Evolutionary conservation across 2,329 filamentous ascomycete genomes (phyloP), one percentile per base, ranked within the genome.

Genomic region (Monilinia aucupariae): DNA sequence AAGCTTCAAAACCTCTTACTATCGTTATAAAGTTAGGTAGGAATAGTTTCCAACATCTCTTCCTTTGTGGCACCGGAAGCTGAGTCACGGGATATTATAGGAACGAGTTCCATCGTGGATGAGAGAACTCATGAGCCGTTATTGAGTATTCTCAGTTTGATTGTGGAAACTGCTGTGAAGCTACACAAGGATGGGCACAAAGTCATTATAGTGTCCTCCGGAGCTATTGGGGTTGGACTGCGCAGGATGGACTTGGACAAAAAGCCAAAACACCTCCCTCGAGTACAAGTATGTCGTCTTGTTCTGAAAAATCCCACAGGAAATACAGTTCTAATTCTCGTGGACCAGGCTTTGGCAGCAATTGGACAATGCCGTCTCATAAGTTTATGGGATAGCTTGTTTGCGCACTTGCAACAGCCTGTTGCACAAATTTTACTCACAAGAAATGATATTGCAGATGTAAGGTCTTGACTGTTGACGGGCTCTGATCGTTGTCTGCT

Each of bases 21-120:
- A 82, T 88, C 68, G 85, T 88, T 66, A 88, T 88, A 72, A 88
- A 88, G 75, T 81, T 88, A 68, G 85, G 85, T 87, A 48, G 37
- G 61, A 55, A 67, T 64, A 67, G 48, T 56, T 41, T 34, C 22
- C 34, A 32, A 50, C 64, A 65, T 70, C 39, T 25, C 59, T 45
- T 47, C 30, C 34, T 20, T 7, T 37, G 34, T 25, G 22, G 10
- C 20, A n/a, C 30, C 39, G 13, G 13, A 61, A n/a, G 39, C 59
- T 61, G 41, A 61, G 59, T 61, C 59, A 61, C 59, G 59, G 59
- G 50, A 22, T 55, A 39, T 37, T 15, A 22, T n/a, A 99, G 94
- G 94, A 71, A 97, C 94, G 53, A 97, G 92, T 76, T 97, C 94
- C n/a, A 97, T 99, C 70, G 92, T 99, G 68, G 91, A 97, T 77